Percentiles rank a stretch among this genome's conserved stretches.
Conservation (phyloP, 441 rosid genomes). For the Populus tomentosa region DNA sequence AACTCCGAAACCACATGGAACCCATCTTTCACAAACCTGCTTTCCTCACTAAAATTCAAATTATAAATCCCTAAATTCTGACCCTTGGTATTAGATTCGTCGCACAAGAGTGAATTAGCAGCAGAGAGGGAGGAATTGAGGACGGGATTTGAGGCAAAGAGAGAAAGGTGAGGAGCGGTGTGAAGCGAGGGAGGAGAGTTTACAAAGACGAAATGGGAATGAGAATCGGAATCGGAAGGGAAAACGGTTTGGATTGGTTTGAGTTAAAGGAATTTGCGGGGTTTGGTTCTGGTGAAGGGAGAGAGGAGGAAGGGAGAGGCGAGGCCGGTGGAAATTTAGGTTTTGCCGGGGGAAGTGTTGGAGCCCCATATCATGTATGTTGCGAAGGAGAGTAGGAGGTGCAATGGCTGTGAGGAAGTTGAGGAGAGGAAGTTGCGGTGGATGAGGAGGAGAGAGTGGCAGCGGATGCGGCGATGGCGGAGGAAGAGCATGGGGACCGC, state of each 20-base stretch:
- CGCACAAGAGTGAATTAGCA: slow-evolving; percentile 29
- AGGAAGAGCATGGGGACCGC: slow-evolving; percentile 10
- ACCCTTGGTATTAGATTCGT: slow-evolving; percentile 2
- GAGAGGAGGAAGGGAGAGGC: slow-evolving; percentile 74
- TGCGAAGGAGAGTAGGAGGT: slow-evolving; percentile 67
- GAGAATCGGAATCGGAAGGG: slow-evolving; percentile 63
- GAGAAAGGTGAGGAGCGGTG: slow-evolving; percentile 28
- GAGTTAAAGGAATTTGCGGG: slow-evolving; percentile 53
- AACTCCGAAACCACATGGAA: slow-evolving; percentile 34
- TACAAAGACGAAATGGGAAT: slow-evolving; percentile 69
- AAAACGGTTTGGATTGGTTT: slow-evolving; percentile 92
- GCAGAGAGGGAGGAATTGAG: slow-evolving; percentile 55
- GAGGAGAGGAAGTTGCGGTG: slow-evolving; percentile 22
- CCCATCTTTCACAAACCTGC: slow-evolving; percentile 21
- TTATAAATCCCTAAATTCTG: slow-evolving; percentile 34
- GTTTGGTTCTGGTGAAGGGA: slow-evolving; percentile 21
- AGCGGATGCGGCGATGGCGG: slow-evolving; percentile 25
- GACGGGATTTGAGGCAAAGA: slow-evolving; percentile 48
- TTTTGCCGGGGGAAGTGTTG: slow-evolving; percentile 93
- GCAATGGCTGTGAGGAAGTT: slow-evolving; percentile 18
- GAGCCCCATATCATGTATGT: slow-evolving; percentile 73
- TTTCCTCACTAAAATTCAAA: slow-evolving; percentile 46
- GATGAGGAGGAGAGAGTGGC: slow-evolving; percentile 19
- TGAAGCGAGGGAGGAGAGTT: slow-evolving; percentile 56
- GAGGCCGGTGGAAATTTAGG: slow-evolving; percentile 88